Percentiles rank a stretch among this genome's conserved stretches.
These are phyloP conservation scores for Cicer cuneatum DNA, from an alignment of 306 rosid species.

Conservation along the genomic window DNA sequence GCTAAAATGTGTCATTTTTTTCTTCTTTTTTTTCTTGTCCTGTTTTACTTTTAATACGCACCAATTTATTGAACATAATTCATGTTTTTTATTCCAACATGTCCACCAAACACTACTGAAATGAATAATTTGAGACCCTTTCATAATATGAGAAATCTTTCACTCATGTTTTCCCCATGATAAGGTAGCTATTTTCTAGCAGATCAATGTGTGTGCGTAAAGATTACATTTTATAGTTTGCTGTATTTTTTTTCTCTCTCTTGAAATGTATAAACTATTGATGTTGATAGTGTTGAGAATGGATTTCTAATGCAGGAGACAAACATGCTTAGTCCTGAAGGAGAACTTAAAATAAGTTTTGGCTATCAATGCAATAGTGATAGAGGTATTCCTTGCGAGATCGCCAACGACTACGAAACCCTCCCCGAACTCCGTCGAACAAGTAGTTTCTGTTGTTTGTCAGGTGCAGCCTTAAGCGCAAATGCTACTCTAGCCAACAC, in stretches of 20 bases:
- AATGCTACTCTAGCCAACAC: slow-evolving; percentile 96
- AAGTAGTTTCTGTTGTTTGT: slow-evolving; percentile 96
- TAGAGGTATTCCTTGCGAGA: slow-evolving; percentile 52
- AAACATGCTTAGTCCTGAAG: slow-evolving; percentile 65
- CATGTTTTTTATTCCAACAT: no score
- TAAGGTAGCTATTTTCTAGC: background rate
- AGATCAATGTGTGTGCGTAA: background rate
- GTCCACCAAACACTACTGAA: no score
- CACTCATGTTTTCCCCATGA: background rate
- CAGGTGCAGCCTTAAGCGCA: slow-evolving; percentile 97
- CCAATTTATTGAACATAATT: no score
- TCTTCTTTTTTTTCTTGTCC: no score
- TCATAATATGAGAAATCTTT: background rate
- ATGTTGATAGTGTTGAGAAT: slow-evolving; percentile 40
- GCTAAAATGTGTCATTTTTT: no score
- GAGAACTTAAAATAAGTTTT: slow-evolving; percentile 90
- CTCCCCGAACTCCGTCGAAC: slow-evolving; percentile 66
- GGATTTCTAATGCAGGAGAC: slow-evolving; percentile 45
- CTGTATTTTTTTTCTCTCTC: background rate
- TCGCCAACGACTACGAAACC: slow-evolving; percentile 47
- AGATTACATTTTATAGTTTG: background rate
- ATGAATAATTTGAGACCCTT: slow-evolving; percentile 23
- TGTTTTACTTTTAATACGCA: no score
- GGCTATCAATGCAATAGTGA: slow-evolving; percentile 84
- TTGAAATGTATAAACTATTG: background rate